Base-by-base conservation (phyloP, 192 early-diverging fungal genomes). In the Coemansia sp. region DNA sequence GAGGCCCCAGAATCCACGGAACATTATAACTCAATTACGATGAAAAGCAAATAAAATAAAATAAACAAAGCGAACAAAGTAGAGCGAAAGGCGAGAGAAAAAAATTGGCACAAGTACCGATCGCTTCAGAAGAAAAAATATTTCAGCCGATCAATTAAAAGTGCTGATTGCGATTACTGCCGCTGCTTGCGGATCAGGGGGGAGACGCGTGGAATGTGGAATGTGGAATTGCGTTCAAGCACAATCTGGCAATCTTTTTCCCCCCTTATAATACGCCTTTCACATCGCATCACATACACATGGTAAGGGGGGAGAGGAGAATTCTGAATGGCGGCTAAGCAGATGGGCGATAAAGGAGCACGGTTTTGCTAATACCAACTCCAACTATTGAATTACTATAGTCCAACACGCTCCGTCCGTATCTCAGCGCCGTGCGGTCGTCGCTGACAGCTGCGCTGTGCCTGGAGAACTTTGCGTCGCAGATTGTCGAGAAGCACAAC, bases 381-480 rank as follows among this genome's bases (percentile, higher is more conserved):
- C 20, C 20, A 19, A 40, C 29, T 31, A 2, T 24, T 46, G 24
- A 59, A 7, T 71, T 19, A 14, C 7, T 45, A 29, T 82, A 99
- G 97, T 96, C 97, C 32, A 97, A 97, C 80, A 99, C 97, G 6
- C 92, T 99, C 45, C 91, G 93, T 59, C 94, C 97, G 42, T 99
- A 99, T 68, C 90, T 99, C 32, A 88, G 89, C 42, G 97, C 97
- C 38, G 96, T 97, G 10, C 93, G 95, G 41, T 89, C 94, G 36
- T 94, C 96, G 45, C 82, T 97, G 51, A 96, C 94, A 15, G 97
- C 97, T 12, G 94, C 96, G 1, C 81, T 99, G 71, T 99, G 97
- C 65, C 82, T 99, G 20, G 95, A 96, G 77, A 99, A 97, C 87
- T 99, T 99, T 84, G 89, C 94, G 20, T 99, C 97, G 35, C 95